A percentile compares a stretch with the other conserved stretches of the same genome.
These are phyloP conservation scores for Oemleria cerasiformis DNA, from an alignment of 306 rosid species.

Conservation along the genomic window DNA sequence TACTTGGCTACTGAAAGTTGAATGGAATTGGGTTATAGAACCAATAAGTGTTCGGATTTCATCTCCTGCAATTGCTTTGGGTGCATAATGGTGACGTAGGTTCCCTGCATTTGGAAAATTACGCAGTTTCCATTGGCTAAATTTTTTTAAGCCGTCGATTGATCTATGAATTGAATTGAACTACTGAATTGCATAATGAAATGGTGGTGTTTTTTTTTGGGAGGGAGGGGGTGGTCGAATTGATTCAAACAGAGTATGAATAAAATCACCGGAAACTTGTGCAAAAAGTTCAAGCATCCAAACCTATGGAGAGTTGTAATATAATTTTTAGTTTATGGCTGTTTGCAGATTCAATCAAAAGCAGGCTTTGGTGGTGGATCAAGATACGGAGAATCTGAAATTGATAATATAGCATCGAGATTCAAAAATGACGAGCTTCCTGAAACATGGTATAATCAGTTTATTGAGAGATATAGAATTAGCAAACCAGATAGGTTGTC, in stretches of 20 bases:
- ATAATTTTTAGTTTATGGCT: background rate
- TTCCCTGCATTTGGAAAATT: background rate
- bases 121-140: background rate
- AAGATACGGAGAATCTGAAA: conserved; percentile 64
- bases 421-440: conserved; percentile 61
- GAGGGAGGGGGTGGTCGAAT: too few species aligned
- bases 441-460: conserved; percentile 84
- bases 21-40: background rate
- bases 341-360: conserved; percentile 66
- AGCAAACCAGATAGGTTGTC: conserved; percentile 50
- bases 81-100: background rate
- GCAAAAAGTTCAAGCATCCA: background rate
- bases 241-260: too few species aligned
- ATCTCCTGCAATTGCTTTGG: background rate
- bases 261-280: too few species aligned
- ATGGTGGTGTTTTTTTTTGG: too few species aligned
- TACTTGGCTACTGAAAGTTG: background rate
- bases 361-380: conserved; percentile 41
- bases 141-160: background rate
- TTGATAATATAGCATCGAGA: conserved; percentile 44
- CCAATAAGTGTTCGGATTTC: background rate
- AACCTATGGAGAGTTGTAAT: background rate
- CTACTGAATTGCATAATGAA: background rate
- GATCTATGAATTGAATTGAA: background rate
- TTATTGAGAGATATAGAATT: conserved; percentile 53